Evolutionary conservation across 2,329 filamentous ascomycete species (phyloP).

Genomic region (Arthrobotrys iridis): DNA sequence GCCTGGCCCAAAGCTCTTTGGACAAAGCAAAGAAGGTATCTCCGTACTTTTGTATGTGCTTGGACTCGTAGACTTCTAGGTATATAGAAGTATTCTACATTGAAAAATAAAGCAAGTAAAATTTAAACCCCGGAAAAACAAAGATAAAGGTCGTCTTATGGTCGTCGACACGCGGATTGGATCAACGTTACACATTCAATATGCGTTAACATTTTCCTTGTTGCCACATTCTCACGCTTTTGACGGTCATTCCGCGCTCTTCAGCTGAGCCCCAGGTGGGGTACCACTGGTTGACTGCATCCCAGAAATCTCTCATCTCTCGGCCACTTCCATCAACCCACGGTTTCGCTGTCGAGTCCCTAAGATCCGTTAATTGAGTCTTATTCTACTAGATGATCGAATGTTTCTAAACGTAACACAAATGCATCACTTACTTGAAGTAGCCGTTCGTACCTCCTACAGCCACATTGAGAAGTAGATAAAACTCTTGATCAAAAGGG

Average conservation of each 20-base stretch:
- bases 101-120: too few species aligned
- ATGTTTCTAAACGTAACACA: too few species aligned
- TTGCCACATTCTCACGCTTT: slow-evolving; percentile 45
- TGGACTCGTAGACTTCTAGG: background rate
- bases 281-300: slow-evolving; percentile 30
- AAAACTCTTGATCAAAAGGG: slow-evolving; percentile 67
- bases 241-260: slow-evolving; percentile 34
- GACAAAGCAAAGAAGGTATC: too few species aligned
- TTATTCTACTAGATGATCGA: background rate
- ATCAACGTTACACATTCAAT: background rate
- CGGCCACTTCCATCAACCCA: slow-evolving; percentile 34
- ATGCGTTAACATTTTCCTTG: slow-evolving; percentile 31
- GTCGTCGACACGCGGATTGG: background rate
- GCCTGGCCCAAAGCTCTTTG: too few species aligned
- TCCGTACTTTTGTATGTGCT: too few species aligned
- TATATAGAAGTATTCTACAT: too few species aligned
- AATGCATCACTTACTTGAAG: slow-evolving; percentile 58
- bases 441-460: slow-evolving; percentile 65
- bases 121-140: background rate
- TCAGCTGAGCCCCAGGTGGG: slow-evolving; percentile 42
- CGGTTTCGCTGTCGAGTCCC: slow-evolving; percentile 27
- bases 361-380: background rate
- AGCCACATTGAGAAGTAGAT: slow-evolving; percentile 67
- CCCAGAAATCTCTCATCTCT: slow-evolving; percentile 49
- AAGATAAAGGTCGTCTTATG: too few species aligned